Evolutionary conservation across 2,329 filamentous ascomycete genomes (phyloP), one percentile per base, ranked within the genome.

Genomic region (Talaromyces marneffei): DNA sequence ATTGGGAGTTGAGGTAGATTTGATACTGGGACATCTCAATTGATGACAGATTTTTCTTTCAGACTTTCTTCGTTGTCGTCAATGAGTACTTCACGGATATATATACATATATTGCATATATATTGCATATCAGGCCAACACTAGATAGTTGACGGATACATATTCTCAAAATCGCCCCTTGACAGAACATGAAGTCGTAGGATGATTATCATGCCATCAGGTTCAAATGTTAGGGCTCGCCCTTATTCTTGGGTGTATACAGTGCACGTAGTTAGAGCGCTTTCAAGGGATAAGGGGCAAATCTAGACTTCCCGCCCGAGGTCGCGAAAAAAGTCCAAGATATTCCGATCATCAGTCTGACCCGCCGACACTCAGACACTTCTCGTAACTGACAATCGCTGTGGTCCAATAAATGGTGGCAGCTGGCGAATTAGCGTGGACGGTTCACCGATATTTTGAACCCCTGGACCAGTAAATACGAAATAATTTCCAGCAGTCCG

Each of bases 371-470:
- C 44, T 27, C 23, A 48, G 44, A 48, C 44, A 25, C 10, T 14
- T n/a, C 14, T n/a, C n/a, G n/a, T 4, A 20, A 27, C 8, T 10
- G 25, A 31, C 14, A 7, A 6, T 33, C 16, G 46, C 3, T 52
- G 48, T 52, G 29, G 48, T 52, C 48, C 48, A 52, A 52, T 52
- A 20, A 42, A 33, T 33, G 25, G n/a, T 9, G 27, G 29, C 29
- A 46, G 44, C 14, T 48, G 23, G 44, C 14, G 44, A 48, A 0
- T 48, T 48, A 48, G 44, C 7, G 44, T 3, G n/a, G 37, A 42
- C 33, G 56, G 29, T 46, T 58, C 56, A 58, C 56, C 59, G 59
- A 46, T 55, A 56, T 31, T 29, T 53, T 16, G 14, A n/a, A 29
- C 44, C 23, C 44, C 44, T 48, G 44, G 23, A 48, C 23, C 44